A percentile compares a stretch with the other conserved stretches of the same genome.
phyloP scores from a whole-genome alignment of 208 protist species.

The Wallacemonas sp. region DNA sequence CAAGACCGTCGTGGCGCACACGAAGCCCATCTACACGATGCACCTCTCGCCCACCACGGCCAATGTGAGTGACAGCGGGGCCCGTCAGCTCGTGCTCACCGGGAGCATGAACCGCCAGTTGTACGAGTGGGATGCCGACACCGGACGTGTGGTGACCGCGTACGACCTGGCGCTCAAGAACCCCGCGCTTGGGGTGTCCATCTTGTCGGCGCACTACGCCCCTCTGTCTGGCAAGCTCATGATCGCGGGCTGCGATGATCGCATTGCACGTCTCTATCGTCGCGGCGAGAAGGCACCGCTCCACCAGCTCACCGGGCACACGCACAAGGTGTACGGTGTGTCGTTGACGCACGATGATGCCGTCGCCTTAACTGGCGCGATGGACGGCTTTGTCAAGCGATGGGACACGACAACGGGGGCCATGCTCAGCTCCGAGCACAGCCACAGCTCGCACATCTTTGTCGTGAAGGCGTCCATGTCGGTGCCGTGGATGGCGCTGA shows the following conservation, averaged over 20 bases:
- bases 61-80: not conserved
- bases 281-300: not conserved
- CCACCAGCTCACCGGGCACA: slow-evolving; percentile 36
- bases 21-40: slow-evolving; percentile 46
- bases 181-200: not conserved
- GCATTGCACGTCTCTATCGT: slow-evolving; percentile 24
- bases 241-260: slow-evolving; percentile 27
- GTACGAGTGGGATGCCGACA: slow-evolving; percentile 34
- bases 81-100: slow-evolving; percentile 16
- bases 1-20: slow-evolving; percentile 33
- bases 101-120: slow-evolving; percentile 21
- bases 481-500: slow-evolving; percentile 44
- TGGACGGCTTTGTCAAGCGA: slow-evolving; percentile 54
- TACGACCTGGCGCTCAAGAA: slow-evolving; percentile 18
- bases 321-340: slow-evolving; percentile 44
- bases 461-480: slow-evolving; percentile 37
- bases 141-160: slow-evolving; percentile 12
- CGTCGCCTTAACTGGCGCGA: slow-evolving; percentile 46
- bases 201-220: slow-evolving; percentile 26
- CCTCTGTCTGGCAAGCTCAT: slow-evolving; percentile 20
- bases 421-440: slow-evolving; percentile 25
- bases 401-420: slow-evolving; percentile 57
- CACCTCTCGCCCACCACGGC: slow-evolving; percentile 27
- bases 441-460: slow-evolving; percentile 64
- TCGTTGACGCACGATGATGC: slow-evolving; percentile 27